Conservation (phyloP, 202 grass and related monocot species). For the Musa balbisiana region DNA sequence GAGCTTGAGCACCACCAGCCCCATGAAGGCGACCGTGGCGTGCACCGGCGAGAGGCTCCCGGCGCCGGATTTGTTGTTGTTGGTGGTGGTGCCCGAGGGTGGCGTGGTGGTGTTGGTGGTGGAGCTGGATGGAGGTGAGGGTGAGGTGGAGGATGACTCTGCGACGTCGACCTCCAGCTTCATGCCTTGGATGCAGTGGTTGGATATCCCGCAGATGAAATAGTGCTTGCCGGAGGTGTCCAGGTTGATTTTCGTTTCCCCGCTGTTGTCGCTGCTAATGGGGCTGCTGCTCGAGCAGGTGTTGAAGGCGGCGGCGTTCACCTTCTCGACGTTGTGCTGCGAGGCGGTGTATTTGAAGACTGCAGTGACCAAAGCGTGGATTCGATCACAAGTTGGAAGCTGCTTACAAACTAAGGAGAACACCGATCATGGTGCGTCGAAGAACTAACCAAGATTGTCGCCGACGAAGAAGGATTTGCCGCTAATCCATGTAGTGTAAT, state of each 20-base stretch:
- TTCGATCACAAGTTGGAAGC: too few relatives aligned
- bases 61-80: neutral
- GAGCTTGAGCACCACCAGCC: conserved; percentile 15
- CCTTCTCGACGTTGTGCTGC: conserved; percentile 33
- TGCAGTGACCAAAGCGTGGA: conserved; percentile 9
- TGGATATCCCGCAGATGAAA: conserved; percentile 44
- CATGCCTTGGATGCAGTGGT: conserved; percentile 31
- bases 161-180: conserved; percentile 3
- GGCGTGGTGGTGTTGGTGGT: conserved; percentile 7
- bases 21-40: neutral
- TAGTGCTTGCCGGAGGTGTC: conserved; percentile 28
- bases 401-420: too few relatives aligned
- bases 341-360: conserved; percentile 33
- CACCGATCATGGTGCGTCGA: neutral
- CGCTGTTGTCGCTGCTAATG: neutral
- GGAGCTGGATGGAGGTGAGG: conserved; percentile 30
- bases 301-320: conserved; percentile 30
- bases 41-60: conserved; percentile 17
- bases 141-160: neutral
- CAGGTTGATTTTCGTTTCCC: conserved; percentile 26
- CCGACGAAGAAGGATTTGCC: conserved; percentile 37
- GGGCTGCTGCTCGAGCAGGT: conserved; percentile 21
- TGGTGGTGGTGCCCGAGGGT: neutral
- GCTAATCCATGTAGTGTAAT: conserved; percentile 50
- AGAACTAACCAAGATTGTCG: conserved; percentile 46